phyloP scores from a whole-genome alignment of 768 basidiomycete genomes.

The Collybiopsis confluens region DNA sequence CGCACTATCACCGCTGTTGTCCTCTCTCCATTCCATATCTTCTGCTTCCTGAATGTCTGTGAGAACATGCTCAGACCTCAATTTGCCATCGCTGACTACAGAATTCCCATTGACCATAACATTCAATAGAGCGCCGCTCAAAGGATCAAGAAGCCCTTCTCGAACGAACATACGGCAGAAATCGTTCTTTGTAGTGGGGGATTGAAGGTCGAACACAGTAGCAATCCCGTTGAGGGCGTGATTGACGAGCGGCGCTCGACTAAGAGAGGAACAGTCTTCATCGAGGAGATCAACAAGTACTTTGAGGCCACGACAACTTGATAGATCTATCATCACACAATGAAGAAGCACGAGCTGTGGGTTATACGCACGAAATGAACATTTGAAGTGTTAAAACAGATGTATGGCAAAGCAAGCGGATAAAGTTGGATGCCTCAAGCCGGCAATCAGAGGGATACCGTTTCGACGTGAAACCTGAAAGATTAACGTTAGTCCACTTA shows the following conservation, averaged over 20 bases:
- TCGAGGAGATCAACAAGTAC: constrained; percentile 95
- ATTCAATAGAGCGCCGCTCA: constrained; percentile 84
- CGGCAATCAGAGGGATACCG: constrained; percentile 91
- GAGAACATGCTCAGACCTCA: background rate
- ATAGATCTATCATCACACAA: background rate
- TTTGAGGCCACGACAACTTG: constrained; percentile 89
- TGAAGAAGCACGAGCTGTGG: background rate
- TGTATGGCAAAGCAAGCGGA: constrained; percentile 86
- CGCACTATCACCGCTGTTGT: background rate
- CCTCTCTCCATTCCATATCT: background rate
- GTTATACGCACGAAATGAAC: constrained; percentile 88
- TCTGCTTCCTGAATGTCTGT: background rate
- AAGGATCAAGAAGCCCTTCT: constrained; percentile 90
- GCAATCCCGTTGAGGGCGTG: constrained; percentile 93
- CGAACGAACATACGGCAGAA: constrained; percentile 98
- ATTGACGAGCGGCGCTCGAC: constrained; percentile 86
- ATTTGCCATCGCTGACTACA: constrained; percentile 29
- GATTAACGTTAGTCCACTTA: background rate
- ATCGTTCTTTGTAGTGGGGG: constrained; percentile 95
- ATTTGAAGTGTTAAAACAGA: constrained; percentile 94
- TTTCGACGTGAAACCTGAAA: constrained; percentile 87
- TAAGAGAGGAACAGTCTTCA: constrained; percentile 74
- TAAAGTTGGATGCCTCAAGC: constrained; percentile 92
- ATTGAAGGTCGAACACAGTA: constrained; percentile 93
- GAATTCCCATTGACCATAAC: constrained; percentile 74